Base-by-base conservation (phyloP, 1,139 yeast species). In the Blastobotrys elegans region DNA sequence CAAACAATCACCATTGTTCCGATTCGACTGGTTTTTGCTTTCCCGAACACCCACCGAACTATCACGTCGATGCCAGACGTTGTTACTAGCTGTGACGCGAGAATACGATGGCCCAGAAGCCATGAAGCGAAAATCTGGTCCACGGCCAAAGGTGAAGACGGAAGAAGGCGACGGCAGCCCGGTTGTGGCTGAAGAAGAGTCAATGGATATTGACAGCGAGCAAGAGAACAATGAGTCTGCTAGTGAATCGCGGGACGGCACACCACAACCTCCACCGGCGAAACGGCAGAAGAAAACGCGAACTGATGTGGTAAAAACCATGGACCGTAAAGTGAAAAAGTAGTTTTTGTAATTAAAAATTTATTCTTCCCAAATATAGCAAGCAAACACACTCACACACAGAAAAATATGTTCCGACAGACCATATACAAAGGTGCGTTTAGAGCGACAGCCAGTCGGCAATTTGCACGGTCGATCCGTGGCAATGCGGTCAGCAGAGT, bases 1-100 rank as follows among this genome's bases (percentile, higher is more conserved):
- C 27, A 68, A 77, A 53, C 72, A 72, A 31, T 82, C 90, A 49
- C 89, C 88, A 44, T 65, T 85, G 47, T 92, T 92, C 70, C 74
- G 79, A 40, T 92, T 89, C 63, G 96, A 92, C 61, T 92, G 97
- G 95, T 92, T 81, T 63, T 79, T 94, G 62, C 73, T 78, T 52
- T 86, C 97, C 1, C 75, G 98, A 58, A 83, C 95, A 0, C 80
- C 96, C 0, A 89, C 82, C 52, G 99, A 92, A 60, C 64, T 92
- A 39, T 82, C 90, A 3, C 76, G 97, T 63, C 76, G 99, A 57
- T 80, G 89, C 38, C 84, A 80, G 50, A 88, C 97, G 0, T 71
- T 92, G 47, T 67, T 92, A 26, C 50, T 62, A 37, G 66, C 65
- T 1, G 57, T 63, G 31, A 61, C 63, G 4, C 49, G 65, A 41